phyloP scores from a whole-genome alignment of 2,329 filamentous ascomycete species.

The Sporothrix protearum region DNA sequence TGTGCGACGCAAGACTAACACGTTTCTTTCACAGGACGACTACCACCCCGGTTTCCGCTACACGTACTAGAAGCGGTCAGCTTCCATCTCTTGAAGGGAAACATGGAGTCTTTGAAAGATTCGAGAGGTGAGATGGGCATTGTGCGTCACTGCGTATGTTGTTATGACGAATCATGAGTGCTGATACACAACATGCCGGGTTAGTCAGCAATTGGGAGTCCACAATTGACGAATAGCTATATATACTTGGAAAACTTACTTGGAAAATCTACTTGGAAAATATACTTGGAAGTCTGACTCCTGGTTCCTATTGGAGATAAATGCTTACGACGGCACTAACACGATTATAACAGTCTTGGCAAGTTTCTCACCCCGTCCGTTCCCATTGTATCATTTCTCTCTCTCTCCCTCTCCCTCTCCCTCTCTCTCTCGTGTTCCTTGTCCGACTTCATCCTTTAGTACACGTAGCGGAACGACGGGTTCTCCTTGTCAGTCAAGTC shows the following conservation, averaged over 20 bases:
- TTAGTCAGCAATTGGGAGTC: not conserved
- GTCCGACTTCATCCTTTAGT: slow-evolving; percentile 20
- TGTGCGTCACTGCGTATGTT: no score
- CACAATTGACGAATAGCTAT: not conserved
- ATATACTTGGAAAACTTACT: not conserved
- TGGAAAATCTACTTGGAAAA: not conserved
- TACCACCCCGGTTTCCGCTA: slow-evolving; percentile 43
- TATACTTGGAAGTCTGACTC: not conserved
- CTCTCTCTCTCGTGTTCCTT: not conserved
- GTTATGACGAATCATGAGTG: no score
- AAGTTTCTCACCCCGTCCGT: no score
- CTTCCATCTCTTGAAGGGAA: not conserved
- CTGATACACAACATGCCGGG: not conserved
- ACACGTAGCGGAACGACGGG: slow-evolving; percentile 56
- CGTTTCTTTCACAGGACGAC: slow-evolving; percentile 35
- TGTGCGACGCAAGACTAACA: not conserved
- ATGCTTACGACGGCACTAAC: not conserved
- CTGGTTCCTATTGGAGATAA: not conserved
- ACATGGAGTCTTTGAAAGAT: not conserved
- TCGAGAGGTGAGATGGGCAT: no score
- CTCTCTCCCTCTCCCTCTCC: no score
- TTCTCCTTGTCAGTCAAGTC: slow-evolving; percentile 63
- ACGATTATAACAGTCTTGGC: not conserved
- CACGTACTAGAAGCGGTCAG: slow-evolving; percentile 35
- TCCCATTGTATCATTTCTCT: no score